A percentile compares a stretch with the other conserved stretches of the same genome.
phyloP scores from a whole-genome alignment of 2,329 filamentous ascomycete species.

The Epichloe uncinata region DNA sequence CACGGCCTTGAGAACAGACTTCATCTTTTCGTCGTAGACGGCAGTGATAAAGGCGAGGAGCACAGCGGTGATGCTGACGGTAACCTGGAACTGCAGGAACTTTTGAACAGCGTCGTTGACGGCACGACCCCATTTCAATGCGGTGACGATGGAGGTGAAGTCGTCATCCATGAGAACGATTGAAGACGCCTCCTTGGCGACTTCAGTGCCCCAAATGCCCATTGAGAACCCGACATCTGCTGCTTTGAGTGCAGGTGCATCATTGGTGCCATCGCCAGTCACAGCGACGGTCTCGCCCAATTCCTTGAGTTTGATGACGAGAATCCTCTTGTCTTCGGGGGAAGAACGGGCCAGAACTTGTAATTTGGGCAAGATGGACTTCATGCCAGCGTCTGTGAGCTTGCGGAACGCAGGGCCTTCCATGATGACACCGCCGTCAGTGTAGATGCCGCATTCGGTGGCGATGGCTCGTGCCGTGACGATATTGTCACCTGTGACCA shows the following conservation, averaged over 20 bases:
- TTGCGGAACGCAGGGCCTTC: constrained; percentile 70
- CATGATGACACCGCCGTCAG: constrained; percentile 52
- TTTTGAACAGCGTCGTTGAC: constrained; percentile 68
- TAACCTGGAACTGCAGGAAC: constrained; percentile 65
- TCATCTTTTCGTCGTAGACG: constrained; percentile 53
- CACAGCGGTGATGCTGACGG: constrained; percentile 87
- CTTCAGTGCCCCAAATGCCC: constrained; percentile 72
- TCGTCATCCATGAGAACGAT: constrained; percentile 85
- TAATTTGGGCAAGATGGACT: constrained; percentile 52
- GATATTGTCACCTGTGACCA: constrained; percentile 78
- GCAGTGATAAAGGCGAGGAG: constrained; percentile 78
- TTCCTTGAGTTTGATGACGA: constrained; percentile 59
- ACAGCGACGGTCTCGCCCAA: constrained; percentile 68
- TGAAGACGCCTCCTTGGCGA: constrained; percentile 72
- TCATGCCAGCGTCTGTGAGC: constrained; percentile 48
- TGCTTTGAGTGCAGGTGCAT: constrained; percentile 67
- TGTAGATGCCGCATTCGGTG: constrained; percentile 61
- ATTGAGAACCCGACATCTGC: constrained; percentile 82
- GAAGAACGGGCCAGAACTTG: constrained; percentile 60
- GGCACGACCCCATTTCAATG: constrained; percentile 65
- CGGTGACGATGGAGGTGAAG: constrained; percentile 72
- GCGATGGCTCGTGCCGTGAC: constrained; percentile 69
- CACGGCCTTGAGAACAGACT: constrained; percentile 72
- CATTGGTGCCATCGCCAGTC: constrained; percentile 74
- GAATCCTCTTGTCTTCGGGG: constrained; percentile 65